Evolutionary conservation across 768 basidiomycete species (phyloP).

Genomic region (Clitopilus passeckerianus): DNA sequence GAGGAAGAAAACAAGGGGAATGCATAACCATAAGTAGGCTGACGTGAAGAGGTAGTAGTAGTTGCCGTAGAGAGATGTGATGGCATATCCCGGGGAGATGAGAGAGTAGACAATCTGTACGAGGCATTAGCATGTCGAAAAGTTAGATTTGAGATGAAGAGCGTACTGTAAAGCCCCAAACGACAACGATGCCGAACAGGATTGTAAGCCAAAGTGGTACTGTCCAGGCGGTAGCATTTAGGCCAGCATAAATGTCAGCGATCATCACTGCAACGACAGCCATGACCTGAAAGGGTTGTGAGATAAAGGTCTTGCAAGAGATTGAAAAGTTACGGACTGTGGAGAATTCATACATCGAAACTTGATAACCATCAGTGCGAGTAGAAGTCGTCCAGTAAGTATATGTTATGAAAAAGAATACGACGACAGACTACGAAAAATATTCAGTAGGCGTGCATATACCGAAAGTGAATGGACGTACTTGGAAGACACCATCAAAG

Average conservation of each 20-base stretch:
- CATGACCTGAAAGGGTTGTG: constrained; percentile 53
- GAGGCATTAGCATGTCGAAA: neutral
- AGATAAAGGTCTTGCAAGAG: neutral
- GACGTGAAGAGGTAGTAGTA: constrained; percentile 74
- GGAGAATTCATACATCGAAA: constrained; percentile 73
- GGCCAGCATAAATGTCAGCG: constrained; percentile 82
- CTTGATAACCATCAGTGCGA: constrained; percentile 75
- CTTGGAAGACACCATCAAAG: constrained; percentile 17
- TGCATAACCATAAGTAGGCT: constrained; percentile 82
- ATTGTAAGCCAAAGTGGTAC: constrained; percentile 85
- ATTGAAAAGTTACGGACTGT: constrained; percentile 48
- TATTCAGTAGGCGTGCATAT: neutral
- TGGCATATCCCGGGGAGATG: constrained; percentile 68
- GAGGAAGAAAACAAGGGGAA: constrained; percentile 65
- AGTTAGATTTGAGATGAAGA: neutral
- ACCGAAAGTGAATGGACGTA: neutral
- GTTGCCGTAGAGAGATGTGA: constrained; percentile 71
- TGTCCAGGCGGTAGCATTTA: constrained; percentile 85
- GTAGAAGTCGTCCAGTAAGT: constrained; percentile 69
- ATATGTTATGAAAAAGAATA: constrained; percentile 85
- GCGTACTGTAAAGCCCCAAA: constrained; percentile 76
- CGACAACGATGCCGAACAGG: constrained; percentile 71
- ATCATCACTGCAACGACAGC: constrained; percentile 71
- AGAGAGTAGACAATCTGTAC: constrained; percentile 73
- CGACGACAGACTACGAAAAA: constrained; percentile 61